Base-by-base conservation (phyloP, 768 basidiomycete species). In the Strobilomyces dryophilus region DNA sequence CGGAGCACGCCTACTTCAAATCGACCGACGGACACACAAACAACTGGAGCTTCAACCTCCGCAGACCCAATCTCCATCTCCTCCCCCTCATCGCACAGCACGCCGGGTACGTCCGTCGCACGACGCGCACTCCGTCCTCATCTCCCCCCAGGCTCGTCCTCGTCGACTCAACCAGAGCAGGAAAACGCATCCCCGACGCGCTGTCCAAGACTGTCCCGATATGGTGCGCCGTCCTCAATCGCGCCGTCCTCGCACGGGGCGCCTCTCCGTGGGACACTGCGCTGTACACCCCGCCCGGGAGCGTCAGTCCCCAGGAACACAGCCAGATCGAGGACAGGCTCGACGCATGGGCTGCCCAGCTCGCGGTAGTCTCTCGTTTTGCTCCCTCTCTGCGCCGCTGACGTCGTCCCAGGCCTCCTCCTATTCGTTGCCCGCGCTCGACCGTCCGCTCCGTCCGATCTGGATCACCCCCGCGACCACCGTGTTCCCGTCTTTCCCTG, bases 181-280 rank as follows among this genome's bases (percentile, higher is more conserved):
- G 95, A 9, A 98, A 98, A 72, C 83, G 92, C 14, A 85, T 95
- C 45, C 95, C 95, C 1, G 95, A 98, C 58, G 92, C 95, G 0
- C 76, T 98, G 2, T 89, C 89, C 2, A 98, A 95, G 56, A 95
- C 94, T 0, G 78, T 98, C 1, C 95, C 95, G 0, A 88, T 95
- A 47, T 98, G 95, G 95, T 95, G 95, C 66, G 76, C 89, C 9
- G 89, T 93, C 5, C 75, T 95, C 56, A 98, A 95, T 63, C 76
- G 82, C 47, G 85, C 81, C 27, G 67, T 81, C 32, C 56, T 66
- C 53, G 60, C 50, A 18, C 57, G 31, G 9, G 24, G 47, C n/a
- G 17, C 53, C 17, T 20, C 32, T 3, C n/a, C 15, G 12, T 89
- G 86, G 87, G 79, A 87, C 58, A 68, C 62, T 0, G 60, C 67